Base-by-base conservation (phyloP, 2,329 filamentous ascomycete genomes). In the Aspergillus texensis region DNA sequence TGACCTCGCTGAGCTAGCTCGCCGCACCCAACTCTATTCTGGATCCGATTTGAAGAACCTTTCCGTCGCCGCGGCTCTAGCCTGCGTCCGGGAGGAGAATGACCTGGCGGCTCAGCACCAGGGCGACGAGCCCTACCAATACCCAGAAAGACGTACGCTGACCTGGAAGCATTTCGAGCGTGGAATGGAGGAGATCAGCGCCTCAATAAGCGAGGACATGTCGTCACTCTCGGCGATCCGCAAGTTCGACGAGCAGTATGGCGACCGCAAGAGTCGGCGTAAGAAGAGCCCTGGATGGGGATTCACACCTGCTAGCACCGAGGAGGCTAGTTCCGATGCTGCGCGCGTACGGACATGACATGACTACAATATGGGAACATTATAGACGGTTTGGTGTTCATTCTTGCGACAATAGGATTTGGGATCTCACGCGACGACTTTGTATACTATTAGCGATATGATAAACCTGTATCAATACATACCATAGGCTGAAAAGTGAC, bases 191-290 rank as follows among this genome's bases (percentile, higher is more conserved):
- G 94, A 98, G 78, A 97, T 99, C 69, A 92, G 90, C 61, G 93
- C 95, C 0, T 96, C 92, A 71, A 94, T 97, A 68, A 94, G 88
- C 71, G 94, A 97, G 77, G 94, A 99, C 73, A 98, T 97, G 94
- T 84, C 88, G 56, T 92, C 88, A 36, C 82, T 99, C 66, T 87
- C 88, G 68, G 91, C 92, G 14, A 97, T 99, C 71, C 87, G 92
- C 71, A 96, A 96, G 79, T 99, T 98, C 74, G 95, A 99, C 75
- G 92, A 97, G 79, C 91, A 94, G 76, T 99, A 94, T 76, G 94
- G 95, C 30, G 93, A 97, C 74, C 86, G 90, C 41, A 90, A 88
- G 72, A 87, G 85, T 1, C 86, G 86, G 69, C 85, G 87, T 73
- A 87, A 86, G 74, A 88, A 86, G 77, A 87, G 77, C 30, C 69